Evolutionary conservation across 768 basidiomycete species (phyloP), one percentile per base, ranked within the genome.

Genomic region (Termitomyces sp.): DNA sequence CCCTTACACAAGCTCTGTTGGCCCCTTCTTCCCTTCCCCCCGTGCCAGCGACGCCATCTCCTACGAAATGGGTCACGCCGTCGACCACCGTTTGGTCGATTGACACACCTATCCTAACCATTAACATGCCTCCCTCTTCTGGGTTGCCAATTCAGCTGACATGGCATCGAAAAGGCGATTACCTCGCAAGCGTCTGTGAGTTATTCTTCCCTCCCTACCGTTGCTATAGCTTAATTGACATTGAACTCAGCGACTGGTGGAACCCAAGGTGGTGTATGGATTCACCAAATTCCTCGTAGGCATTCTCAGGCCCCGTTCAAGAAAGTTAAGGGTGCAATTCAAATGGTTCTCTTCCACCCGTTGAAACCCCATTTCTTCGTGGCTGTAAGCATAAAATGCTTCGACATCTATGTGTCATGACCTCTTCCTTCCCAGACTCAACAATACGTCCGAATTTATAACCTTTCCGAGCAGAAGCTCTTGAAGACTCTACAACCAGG

Each of bases 251-350:
- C 86, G 15, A 81, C 74, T 62, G 79, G 77, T 61, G 89, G 86
- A 50, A 80, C 78, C 35, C 89, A 92, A 67, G 87, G 89, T 37
- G 84, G 86, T 45, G 91, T 98, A 30, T 94, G 96, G 84, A 97
- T 99, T 51, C 97, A 99, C 68, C 97, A 99, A 67, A 70, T 97
- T 17, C 88, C 91, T 30, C 87, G 90, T 58, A 86, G 94, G 68
- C 90, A 97, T 70, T 98, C 96, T 4, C 97, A 99, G 73, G 92
- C 94, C 5, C 97, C 97, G 11, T 98, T 99, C 84, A 94, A 89
- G 70, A 95, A 94, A 71, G 83, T 96, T 61, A 91, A 91, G 71
- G 97, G 97, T 33, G 68, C 82, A 14, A 87, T 98, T 9, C 97
- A 99, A 71, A 73, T 86, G 47, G 95, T 97, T 21, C 78, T 89